Base-by-base conservation (phyloP, 179 eudicot genomes). In the Monotropa hypopitys region DNA sequence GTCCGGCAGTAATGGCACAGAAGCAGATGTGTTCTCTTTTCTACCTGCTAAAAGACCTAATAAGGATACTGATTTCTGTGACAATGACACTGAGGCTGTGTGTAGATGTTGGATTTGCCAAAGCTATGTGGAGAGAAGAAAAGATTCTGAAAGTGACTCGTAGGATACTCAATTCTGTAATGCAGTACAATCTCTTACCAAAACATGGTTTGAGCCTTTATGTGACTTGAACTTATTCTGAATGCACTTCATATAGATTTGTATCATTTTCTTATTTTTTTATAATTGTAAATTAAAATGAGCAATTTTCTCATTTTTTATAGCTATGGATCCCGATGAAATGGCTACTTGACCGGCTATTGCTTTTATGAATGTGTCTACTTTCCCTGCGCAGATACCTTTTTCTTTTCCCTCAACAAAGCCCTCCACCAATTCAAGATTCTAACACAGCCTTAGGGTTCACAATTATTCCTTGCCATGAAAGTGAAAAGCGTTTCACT, bases 21-120 rank as follows among this genome's bases (percentile, higher is more conserved):
- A 69, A 62, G 82, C 73, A 15, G 86, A 53, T 84, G 78, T 89
- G n/a, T 70, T 56, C 59, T 87, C 90, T 70, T 87, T 91, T 82
- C 61, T 89, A 16, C 74, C 79, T 77, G 78, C 84, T 78, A 77
- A 42, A 74, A 20, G 73, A 73, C 2, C 67, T 18, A 50, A 30
- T 38, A 38, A 59, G n/a, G 72, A 65, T 56, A n/a, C 3, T 72
- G 47, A 51, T n/a, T 50, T 5, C 21, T 32, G 30, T 4, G 32
- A 3, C 57, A 13, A 51, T 51, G 20, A 51, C 3, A 49, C 18
- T 1, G 53, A 38, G 40, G 40, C 5, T 38, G 40, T 38, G 40
- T 38, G 40, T 38, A 38, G 40, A 38, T 38, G 40, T 38, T 38
- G 40, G 5, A 3, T 38, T 38, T 38, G 40, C 2, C 40, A 1